phyloP scores from a whole-genome alignment of 2,329 filamentous ascomycete genomes.

The Aureobasidium namibiae region DNA sequence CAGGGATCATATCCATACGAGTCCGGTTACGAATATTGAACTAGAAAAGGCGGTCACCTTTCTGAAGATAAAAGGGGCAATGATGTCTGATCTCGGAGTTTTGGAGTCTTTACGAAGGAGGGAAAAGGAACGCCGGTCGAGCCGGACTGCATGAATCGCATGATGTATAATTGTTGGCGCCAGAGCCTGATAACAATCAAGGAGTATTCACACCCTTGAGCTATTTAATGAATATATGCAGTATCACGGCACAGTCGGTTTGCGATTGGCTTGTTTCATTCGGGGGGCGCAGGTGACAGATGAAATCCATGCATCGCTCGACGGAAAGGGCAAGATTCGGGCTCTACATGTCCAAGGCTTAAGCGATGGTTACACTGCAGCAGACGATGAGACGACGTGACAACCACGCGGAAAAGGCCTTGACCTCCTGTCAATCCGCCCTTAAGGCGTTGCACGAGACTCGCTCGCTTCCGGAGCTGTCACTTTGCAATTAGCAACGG shows the following conservation, averaged over 20 bases:
- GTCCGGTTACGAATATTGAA: neutral
- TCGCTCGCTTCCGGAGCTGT: slow-evolving; percentile 12
- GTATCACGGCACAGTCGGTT: neutral
- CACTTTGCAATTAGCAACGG: neutral
- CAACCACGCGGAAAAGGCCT: slow-evolving; percentile 9
- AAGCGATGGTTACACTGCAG: slow-evolving; percentile 7
- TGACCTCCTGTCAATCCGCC: slow-evolving; percentile 7
- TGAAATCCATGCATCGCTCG: neutral
- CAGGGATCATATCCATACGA: slow-evolving; percentile 1
- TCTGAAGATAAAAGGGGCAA: neutral
- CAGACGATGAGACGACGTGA: slow-evolving; percentile 11
- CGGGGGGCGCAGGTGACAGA: slow-evolving; percentile 9
- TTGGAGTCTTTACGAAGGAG: neutral
- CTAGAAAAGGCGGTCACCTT: neutral
- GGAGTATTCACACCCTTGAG: neutral
- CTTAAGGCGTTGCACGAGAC: slow-evolving; percentile 1
- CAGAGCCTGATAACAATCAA: neutral
- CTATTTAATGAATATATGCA: slow-evolving; percentile 1
- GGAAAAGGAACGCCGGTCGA: neutral
- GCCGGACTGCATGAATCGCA: slow-evolving; percentile 2
- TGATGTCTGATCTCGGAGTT: neutral
- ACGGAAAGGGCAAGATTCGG: slow-evolving; percentile 3
- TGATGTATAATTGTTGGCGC: neutral
- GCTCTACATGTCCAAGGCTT: slow-evolving; percentile 5
- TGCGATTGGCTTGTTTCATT: neutral